Base-by-base conservation (phyloP, 225 moss, liverwort and hornwort species). In the Rhytidiadelphus loreus region DNA sequence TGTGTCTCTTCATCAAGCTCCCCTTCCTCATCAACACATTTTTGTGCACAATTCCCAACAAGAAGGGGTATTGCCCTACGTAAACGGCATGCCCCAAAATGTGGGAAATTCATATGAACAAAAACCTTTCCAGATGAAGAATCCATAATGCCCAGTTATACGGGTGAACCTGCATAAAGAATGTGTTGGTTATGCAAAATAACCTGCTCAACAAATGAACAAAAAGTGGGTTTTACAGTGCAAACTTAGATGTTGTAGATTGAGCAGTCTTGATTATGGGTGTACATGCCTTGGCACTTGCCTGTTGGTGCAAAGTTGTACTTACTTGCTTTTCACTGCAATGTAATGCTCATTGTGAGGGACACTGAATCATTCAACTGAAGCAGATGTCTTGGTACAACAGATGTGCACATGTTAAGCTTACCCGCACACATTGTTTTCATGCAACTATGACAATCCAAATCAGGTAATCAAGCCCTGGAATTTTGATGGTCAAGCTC, bases 221-320 rank as follows among this genome's bases (percentile, higher is more conserved):
- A 0, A 6, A 20, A 6, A 65, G 35, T 0, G 1, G 0, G 2
- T 1, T 37, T 35, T 65, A 19, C 0, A 0, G 4, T 69, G 4
- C 21, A 66, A 66, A 66, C 4, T 1, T 37, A 37, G 21, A 37
- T 65, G 66, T 37, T 10, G 11, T 10, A 37, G 21, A 20, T 20
- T 37, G 21, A 37, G 21, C 11, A 66, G 2, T 37, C 11, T n/a
- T 37, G 66, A 66, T 37, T 21, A 11, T 37, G 37, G 37, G 21
- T 66, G 37, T 37, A 37, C 20, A 66, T 66, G 5, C 14, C 13
- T 41, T 14, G 24, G 41, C 70, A 43, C 57, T 87, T 50, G 64
- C 64, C 30, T 55, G 83, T 64, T 48, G 83, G 78, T 83, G 62
- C 39, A 12, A 60, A 62, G 86, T 83, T n/a, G n/a, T n/a, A n/a